Evolutionary conservation across 495 filamentous ascomycete species (phyloP).

Genomic region (Lepraria neglecta): DNA sequence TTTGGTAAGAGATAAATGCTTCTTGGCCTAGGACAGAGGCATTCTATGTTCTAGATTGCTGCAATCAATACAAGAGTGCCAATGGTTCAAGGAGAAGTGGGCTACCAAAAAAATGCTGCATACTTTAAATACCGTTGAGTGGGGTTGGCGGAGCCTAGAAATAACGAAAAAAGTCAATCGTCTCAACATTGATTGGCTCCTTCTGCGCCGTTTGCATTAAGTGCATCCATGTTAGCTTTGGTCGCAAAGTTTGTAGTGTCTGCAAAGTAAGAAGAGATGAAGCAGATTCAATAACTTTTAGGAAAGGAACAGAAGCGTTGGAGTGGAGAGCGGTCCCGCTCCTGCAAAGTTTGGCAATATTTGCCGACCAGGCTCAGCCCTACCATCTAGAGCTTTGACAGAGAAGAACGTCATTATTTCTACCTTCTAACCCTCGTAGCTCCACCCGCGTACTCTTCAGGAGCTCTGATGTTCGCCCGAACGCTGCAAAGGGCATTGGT

Average conservation of each 20-base stretch:
- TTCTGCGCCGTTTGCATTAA: neutral
- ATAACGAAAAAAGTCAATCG: slow-evolving; percentile 9
- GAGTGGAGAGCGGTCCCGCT: neutral
- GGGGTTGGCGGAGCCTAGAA: slow-evolving; percentile 1
- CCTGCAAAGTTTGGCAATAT: too few relatives aligned
- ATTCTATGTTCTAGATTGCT: too few relatives aligned
- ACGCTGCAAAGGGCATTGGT: slow-evolving; percentile 1
- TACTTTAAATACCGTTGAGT: slow-evolving; percentile 8
- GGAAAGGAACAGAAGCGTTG: neutral
- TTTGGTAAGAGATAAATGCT: neutral
- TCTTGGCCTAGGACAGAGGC: neutral
- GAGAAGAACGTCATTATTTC: too few relatives aligned
- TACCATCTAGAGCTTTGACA: too few relatives aligned
- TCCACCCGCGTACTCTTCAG: too few relatives aligned
- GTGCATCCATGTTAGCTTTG: neutral
- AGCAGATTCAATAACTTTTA: neutral
- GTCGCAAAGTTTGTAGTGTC: neutral
- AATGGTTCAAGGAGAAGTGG: neutral
- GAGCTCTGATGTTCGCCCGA: slow-evolving; percentile 7
- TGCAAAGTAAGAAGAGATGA: neutral
- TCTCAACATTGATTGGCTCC: neutral
- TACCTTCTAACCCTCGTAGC: too few relatives aligned
- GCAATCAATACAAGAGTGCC: neutral
- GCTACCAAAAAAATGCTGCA: neutral
- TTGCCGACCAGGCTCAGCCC: too few relatives aligned